Evolutionary conservation across 164 flowering plant genomes (phyloP).

Genomic region (Umbilicus rupestris): DNA sequence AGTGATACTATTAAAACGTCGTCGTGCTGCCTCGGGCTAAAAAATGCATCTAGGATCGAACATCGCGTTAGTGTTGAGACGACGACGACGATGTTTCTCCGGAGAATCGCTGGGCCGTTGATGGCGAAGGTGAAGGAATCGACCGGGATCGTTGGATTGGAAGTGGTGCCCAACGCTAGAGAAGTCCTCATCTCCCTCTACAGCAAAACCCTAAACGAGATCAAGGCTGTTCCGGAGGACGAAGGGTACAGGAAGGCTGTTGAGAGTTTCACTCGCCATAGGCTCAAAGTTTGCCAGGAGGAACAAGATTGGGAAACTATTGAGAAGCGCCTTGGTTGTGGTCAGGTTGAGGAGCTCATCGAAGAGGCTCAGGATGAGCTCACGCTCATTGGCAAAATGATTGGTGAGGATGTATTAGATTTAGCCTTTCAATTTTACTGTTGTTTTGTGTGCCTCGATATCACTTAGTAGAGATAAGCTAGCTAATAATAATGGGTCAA

Average conservation of each 20-base stretch:
- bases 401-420: constrained; percentile 32
- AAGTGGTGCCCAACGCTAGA: constrained; percentile 88
- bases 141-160: constrained; percentile 93
- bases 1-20: too few relatives aligned
- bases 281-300: constrained; percentile 74
- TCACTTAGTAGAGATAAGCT: not conserved
- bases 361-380: constrained; percentile 95
- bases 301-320: constrained; percentile 88
- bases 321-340: constrained; percentile 75
- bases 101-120: constrained; percentile 67
- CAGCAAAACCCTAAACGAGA: constrained; percentile 71
- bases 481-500: not conserved
- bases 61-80: not conserved
- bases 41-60: too few relatives aligned
- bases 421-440: not conserved
- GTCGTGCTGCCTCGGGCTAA: too few relatives aligned
- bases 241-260: constrained; percentile 96
- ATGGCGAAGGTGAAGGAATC: constrained; percentile 88
- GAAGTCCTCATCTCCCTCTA: constrained; percentile 79
- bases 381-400: constrained; percentile 68
- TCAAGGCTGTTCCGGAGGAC: constrained; percentile 78
- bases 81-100: constrained; percentile 48
- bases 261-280: constrained; percentile 79
- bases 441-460: not conserved
- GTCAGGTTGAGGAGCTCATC: constrained; percentile 97